Evolutionary conservation across 208 protist species (phyloP).

Genomic region (Wallacemonas sp.): DNA sequence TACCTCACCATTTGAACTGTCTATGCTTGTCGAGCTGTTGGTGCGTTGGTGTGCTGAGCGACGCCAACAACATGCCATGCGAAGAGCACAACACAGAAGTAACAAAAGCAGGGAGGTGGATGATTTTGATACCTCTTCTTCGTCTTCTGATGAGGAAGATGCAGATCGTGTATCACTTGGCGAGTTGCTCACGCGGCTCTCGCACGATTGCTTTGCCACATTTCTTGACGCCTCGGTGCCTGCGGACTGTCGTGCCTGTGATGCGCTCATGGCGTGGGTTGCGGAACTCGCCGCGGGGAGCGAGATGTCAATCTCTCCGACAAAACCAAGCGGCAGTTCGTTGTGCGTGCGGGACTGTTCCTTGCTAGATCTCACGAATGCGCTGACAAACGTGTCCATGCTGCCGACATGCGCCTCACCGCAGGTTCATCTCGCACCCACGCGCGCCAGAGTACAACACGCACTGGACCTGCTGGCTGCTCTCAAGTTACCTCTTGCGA

Average conservation of each 20-base stretch:
- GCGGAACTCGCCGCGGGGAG: not conserved
- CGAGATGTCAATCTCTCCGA: not conserved
- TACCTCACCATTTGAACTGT: conserved; percentile 13
- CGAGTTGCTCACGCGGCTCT: not conserved
- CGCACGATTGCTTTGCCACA: not conserved
- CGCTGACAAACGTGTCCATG: not conserved
- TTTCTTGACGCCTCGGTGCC: not conserved
- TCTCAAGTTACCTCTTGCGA: not conserved
- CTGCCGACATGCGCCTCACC: not conserved
- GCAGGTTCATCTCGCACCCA: not conserved
- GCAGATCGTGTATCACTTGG: not conserved
- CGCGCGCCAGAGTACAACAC: not conserved
- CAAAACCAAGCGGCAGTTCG: too few species aligned
- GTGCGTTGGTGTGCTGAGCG: not conserved
- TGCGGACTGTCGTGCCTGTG: not conserved
- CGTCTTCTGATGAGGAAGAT: not conserved
- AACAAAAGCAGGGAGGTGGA: not conserved
- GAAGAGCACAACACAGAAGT: not conserved
- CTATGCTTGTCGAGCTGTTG: conserved; percentile 7
- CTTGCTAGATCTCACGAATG: not conserved
- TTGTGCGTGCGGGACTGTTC: not conserved
- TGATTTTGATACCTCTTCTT: too few species aligned
- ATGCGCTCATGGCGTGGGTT: not conserved
- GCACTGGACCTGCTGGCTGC: not conserved
- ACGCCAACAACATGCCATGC: not conserved